These are phyloP conservation scores for Exophiala sp. DNA, from an alignment of 2,329 filamentous ascomycete genomes.

Conservation along the genomic window DNA sequence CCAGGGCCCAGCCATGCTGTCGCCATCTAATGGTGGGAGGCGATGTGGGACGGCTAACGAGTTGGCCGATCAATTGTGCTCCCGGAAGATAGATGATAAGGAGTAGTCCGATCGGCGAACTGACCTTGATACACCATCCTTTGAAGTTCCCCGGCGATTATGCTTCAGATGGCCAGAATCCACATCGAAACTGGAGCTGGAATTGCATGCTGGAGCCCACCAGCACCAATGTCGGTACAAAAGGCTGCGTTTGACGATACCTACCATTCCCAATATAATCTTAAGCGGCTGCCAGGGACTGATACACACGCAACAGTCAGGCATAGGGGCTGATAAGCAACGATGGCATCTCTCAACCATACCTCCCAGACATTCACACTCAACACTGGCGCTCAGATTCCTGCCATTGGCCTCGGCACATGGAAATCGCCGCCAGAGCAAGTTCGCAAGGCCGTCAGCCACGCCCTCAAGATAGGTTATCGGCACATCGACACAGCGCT, in stretches of 20 bases:
- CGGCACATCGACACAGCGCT: conserved; percentile 52
- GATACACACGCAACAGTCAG: not conserved
- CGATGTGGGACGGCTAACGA: conserved; percentile 1
- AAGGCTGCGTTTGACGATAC: conserved; percentile 1
- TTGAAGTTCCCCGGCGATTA: no score
- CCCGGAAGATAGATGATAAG: not conserved
- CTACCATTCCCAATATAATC: not conserved
- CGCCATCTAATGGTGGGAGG: not conserved
- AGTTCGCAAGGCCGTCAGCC: conserved; percentile 38
- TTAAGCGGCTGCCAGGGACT: not conserved
- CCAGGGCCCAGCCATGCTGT: not conserved
- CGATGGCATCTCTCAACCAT: conserved; percentile 10
- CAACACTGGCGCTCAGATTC: conserved; percentile 31
- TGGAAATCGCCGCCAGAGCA: conserved; percentile 27
- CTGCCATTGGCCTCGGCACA: conserved; percentile 32
- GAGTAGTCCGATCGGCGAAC: not conserved
- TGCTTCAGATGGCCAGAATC: no score
- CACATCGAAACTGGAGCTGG: no score
- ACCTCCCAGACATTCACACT: conserved; percentile 26
- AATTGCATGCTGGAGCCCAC: no score
- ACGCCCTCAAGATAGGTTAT: conserved; percentile 48
- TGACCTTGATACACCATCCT: not conserved
- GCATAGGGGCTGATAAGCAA: conserved; percentile 1
- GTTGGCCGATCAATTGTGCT: conserved; percentile 11
- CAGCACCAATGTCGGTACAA: not conserved